Evolutionary conservation across 768 basidiomycete species (phyloP).

Genomic region (Tulasnella sp.): DNA sequence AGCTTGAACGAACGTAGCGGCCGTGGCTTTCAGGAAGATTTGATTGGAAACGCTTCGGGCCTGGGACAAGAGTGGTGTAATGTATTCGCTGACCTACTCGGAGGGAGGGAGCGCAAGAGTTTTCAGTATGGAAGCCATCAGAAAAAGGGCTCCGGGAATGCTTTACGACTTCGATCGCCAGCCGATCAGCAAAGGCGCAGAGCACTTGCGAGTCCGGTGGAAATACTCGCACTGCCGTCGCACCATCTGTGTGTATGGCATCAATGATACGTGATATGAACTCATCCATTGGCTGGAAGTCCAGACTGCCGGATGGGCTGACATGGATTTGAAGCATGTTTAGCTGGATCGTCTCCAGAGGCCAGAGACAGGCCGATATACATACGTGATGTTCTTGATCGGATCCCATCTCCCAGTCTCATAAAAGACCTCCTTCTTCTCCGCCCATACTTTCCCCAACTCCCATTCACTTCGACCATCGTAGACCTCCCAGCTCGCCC

Average conservation of each 20-base stretch:
- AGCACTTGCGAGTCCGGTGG: constrained; percentile 69
- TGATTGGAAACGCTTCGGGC: constrained; percentile 65
- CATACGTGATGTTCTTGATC: constrained; percentile 69
- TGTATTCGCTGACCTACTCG: constrained; percentile 73
- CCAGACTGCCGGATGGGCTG: constrained; percentile 49
- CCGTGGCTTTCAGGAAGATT: constrained; percentile 69
- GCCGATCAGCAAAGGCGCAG: constrained; percentile 67
- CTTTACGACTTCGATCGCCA: constrained; percentile 75
- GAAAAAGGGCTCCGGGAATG: background rate
- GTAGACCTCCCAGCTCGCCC: constrained; percentile 80
- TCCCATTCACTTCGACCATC: constrained; percentile 57
- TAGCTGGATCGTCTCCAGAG: background rate
- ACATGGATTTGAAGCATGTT: background rate
- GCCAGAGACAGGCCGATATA: constrained; percentile 11
- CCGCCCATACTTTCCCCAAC: constrained; percentile 89
- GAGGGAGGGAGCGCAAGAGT: background rate
- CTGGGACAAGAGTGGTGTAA: constrained; percentile 59
- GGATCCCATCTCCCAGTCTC: constrained; percentile 71
- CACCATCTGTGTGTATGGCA: constrained; percentile 62
- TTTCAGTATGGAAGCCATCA: constrained; percentile 1
- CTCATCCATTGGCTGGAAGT: constrained; percentile 88
- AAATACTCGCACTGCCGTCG: constrained; percentile 75
- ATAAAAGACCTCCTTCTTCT: constrained; percentile 91
- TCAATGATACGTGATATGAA: constrained; percentile 65
- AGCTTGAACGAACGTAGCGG: constrained; percentile 80